Base-by-base conservation (phyloP, 2,329 filamentous ascomycete genomes). In the Ophiostoma tasmaniense region DNA sequence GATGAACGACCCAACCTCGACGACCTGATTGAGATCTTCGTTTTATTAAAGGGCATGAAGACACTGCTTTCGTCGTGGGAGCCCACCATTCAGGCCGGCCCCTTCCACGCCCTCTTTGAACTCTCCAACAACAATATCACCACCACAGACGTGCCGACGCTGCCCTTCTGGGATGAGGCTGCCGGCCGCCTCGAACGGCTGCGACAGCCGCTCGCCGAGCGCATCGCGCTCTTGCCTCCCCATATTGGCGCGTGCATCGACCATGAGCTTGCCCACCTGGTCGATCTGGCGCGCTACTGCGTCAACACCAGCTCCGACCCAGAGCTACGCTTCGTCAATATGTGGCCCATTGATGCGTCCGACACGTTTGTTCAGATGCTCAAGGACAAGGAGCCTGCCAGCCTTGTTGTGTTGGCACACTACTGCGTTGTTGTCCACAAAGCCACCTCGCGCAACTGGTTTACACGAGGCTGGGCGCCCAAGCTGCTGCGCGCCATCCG, bases 21-120 rank as follows among this genome's bases (percentile, higher is more conserved):
- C 11, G 76, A 79, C 39, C 66, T 79, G 37, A 45, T 78, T 14
- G 77, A 78, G 39, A 74, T 78, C 1, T 76, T 77, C 65, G 67
- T 75, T 6, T 73, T 79, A 0, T 71, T 75, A 3, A 72, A 74
- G 7, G 77, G 77, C 50, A 77, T 79, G 73, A 73, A 69, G 61
- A 72, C 72, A 25, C 76, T 79, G 8, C 69, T 79, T 2, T 61
- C 73, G 25, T 73, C 74, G 2, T 77, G 71, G 2, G 72, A 75
- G 6, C 52, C 67, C 13, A 52, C 39, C 45, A 74, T 75, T 37
- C 70, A 72, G 25, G 59, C 39, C 0, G 75, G 74, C 14, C 71
- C 69, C 20, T 74, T 76, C 52, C 70, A 64, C 28, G 68, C 67
- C 33, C 71, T 76, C 28, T 75, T 76, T 61, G 50, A 55, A 14